Conservation (phyloP, 139 green algal genomes). For the Coccomyxa sp. region DNA sequence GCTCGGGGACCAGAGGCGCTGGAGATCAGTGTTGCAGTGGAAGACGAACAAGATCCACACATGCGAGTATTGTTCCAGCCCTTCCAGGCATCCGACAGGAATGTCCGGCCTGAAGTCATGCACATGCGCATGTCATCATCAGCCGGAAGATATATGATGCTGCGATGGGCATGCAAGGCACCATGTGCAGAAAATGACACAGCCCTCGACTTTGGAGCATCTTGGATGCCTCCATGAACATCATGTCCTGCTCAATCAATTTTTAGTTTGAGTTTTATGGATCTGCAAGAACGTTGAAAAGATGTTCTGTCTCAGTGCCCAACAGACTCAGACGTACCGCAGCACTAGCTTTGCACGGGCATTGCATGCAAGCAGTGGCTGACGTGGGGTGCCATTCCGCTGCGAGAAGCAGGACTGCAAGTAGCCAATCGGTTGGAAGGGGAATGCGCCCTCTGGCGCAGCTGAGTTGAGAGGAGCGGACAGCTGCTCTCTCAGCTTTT, state of each 20-base stretch:
- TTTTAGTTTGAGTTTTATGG: neutral
- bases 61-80: constrained; percentile 82
- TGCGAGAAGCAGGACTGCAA: constrained; percentile 57
- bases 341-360: constrained; percentile 60
- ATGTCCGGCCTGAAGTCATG: constrained; percentile 34
- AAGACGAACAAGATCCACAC: constrained; percentile 94
- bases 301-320: too few species aligned
- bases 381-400: constrained; percentile 78
- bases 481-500: too few species aligned
- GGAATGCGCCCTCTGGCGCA: constrained; percentile 17
- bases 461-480: too few species aligned
- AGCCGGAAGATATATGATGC: neutral
- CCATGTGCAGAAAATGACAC: too few species aligned
- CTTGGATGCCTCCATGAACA: neutral
- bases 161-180: neutral
- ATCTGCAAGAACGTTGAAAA: neutral
- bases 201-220: too few species aligned
- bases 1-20: constrained; percentile 17
- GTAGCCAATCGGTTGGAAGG: constrained; percentile 54
- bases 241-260: neutral
- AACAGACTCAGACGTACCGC: neutral
- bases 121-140: neutral
- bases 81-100: constrained; percentile 59
- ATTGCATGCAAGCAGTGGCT: constrained; percentile 74
- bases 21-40: constrained; percentile 84